Evolutionary conservation across 176 grass and related monocot genomes (phyloP).

Genomic region (Triticum timopheevii): DNA sequence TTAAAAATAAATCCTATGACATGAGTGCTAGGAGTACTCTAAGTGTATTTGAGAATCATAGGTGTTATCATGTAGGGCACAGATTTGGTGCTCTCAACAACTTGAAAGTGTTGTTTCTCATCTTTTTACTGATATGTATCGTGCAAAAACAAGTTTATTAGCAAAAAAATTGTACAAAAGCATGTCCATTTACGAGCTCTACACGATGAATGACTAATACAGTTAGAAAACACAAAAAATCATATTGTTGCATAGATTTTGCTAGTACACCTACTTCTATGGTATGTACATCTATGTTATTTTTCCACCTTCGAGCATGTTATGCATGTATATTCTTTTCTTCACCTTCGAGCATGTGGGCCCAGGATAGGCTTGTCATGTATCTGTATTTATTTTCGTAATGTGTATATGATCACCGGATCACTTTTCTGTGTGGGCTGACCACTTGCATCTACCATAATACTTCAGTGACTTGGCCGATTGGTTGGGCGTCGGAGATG

Average conservation of each 20-base stretch:
- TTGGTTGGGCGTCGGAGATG: constrained; percentile 88
- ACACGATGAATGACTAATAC: neutral
- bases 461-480: constrained; percentile 82
- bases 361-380: neutral
- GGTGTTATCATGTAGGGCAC: constrained; percentile 2
- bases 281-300: constrained; percentile 2
- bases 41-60: neutral
- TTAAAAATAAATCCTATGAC: neutral
- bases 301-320: neutral
- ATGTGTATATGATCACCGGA: neutral
- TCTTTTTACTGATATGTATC: neutral
- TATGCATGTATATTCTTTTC: neutral
- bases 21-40: neutral
- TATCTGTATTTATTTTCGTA: neutral
- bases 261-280: constrained; percentile 2
- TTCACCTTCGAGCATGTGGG: neutral
- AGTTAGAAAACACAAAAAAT: neutral
- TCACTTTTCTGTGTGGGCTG: constrained; percentile 13
- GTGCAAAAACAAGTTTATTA: neutral
- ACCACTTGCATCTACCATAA: constrained; percentile 9
- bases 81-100: neutral
- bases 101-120: neutral
- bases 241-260: neutral
- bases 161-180: neutral
- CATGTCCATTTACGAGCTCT: neutral